Conservation (phyloP, 495 filamentous ascomycete species). For the Neurospora sp. region DNA sequence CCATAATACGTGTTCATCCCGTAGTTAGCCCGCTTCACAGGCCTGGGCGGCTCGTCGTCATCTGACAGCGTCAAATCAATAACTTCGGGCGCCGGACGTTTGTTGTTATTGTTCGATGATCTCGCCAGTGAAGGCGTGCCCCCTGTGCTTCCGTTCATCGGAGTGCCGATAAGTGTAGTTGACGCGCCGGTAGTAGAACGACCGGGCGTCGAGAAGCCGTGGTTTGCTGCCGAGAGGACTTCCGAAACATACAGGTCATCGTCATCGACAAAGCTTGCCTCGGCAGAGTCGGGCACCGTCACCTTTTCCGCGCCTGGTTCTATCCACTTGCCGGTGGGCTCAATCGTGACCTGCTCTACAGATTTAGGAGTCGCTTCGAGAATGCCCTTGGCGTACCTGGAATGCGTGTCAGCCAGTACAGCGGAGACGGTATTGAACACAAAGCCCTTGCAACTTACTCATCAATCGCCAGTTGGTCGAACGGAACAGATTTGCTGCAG, state of each 20-base stretch:
- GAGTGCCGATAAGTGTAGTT: constrained; percentile 16
- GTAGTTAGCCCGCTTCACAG: constrained; percentile 45
- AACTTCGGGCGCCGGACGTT: constrained; percentile 52
- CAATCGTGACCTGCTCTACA: constrained; percentile 78
- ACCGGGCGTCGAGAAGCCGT: constrained; percentile 8
- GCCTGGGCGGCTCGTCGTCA: constrained; percentile 51
- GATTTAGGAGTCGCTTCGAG: constrained; percentile 56
- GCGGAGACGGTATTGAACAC: not conserved
- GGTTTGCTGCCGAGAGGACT: constrained; percentile 13
- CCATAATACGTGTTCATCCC: not conserved
- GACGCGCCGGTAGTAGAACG: not conserved
- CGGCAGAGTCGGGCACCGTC: constrained; percentile 3
- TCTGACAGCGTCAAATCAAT: constrained; percentile 76
- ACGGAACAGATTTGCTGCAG: constrained; percentile 74
- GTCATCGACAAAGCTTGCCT: constrained; percentile 37
- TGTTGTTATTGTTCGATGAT: constrained; percentile 36
- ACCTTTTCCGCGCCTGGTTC: constrained; percentile 26
- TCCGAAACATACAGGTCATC: constrained; percentile 64
- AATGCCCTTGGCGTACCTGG: constrained; percentile 86
- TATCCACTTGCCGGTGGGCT: constrained; percentile 79
- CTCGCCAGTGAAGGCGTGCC: constrained; percentile 30
- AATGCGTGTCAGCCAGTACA: not conserved
- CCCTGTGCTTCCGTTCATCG: constrained; percentile 12
- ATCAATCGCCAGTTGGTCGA: constrained; percentile 74
- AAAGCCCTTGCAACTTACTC: constrained; percentile 46